Conservation (phyloP, 2,329 filamentous ascomycete species). For the Metarhizium sp. region DNA sequence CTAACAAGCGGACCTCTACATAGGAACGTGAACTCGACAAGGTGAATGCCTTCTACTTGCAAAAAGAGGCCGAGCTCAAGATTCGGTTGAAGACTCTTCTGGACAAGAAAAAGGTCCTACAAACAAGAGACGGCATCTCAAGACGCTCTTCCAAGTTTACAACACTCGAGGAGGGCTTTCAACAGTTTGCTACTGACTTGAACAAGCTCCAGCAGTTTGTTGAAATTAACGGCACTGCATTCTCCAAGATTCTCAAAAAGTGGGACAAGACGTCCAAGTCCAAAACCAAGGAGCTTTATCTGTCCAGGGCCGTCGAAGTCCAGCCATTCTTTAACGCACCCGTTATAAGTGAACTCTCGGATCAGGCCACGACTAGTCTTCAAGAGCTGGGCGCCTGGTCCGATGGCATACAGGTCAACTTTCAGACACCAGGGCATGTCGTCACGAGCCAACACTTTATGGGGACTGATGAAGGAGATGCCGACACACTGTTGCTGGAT, state of each 20-base stretch:
- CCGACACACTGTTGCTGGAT: constrained; percentile 80
- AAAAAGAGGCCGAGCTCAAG: constrained; percentile 98
- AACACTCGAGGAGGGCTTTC: constrained; percentile 90
- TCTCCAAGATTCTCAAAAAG: constrained; percentile 98
- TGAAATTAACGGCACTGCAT: constrained; percentile 93
- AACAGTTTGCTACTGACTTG: constrained; percentile 91
- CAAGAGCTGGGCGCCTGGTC: constrained; percentile 95
- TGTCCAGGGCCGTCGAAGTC: constrained; percentile 91
- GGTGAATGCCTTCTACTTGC: constrained; percentile 94
- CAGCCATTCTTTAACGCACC: constrained; percentile 97
- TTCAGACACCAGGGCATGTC: constrained; percentile 55
- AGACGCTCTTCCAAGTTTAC: constrained; percentile 90
- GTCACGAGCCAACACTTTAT: constrained; percentile 56
- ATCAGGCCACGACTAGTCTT: constrained; percentile 92
- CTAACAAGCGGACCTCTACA: constrained; percentile 1
- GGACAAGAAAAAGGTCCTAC: constrained; percentile 89
- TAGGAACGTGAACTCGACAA: constrained; percentile 97
- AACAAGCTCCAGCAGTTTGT: constrained; percentile 99
- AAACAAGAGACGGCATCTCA: constrained; percentile 70
- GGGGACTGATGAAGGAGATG: constrained; percentile 79
- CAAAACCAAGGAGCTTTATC: constrained; percentile 93
- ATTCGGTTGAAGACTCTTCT: constrained; percentile 83
- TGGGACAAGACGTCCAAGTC: constrained; percentile 99
- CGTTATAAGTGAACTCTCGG: constrained; percentile 91
- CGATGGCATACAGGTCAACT: constrained; percentile 88